These are phyloP conservation scores for Pterocarpus macrocarpus DNA, from an alignment of 306 rosid species.

Conservation along the genomic window DNA sequence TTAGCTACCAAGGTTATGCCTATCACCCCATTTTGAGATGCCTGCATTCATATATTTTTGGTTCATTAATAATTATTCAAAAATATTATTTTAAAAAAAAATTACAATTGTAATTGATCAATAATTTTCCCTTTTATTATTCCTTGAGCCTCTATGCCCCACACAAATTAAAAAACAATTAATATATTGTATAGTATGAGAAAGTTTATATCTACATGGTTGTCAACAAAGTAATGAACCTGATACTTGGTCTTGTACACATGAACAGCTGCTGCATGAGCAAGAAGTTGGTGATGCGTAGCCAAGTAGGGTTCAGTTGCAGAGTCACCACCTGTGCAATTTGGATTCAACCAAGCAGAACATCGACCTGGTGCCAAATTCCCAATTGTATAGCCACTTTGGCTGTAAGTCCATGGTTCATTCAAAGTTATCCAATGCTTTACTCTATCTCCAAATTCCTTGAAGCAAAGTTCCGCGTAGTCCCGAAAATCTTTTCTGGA, in stretches of 20 bases:
- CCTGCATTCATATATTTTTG: too few relatives aligned
- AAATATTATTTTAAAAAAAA: neutral
- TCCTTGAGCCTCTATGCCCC: neutral
- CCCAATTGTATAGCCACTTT: neutral
- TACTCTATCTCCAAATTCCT: constrained; percentile 66
- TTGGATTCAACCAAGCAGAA: too few relatives aligned
- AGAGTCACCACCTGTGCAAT: constrained; percentile 59
- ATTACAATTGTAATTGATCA: neutral
- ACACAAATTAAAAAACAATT: neutral
- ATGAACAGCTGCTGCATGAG: constrained; percentile 48
- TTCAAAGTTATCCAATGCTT: constrained; percentile 74
- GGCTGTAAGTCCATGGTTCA: constrained; percentile 54
- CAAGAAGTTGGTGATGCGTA: constrained; percentile 39
- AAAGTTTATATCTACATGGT: neutral
- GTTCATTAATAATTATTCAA: too few relatives aligned
- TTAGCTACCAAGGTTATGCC: constrained; percentile 54
- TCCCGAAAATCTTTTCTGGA: constrained; percentile 56
- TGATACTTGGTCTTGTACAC: constrained; percentile 57
- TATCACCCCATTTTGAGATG: constrained; percentile 14
- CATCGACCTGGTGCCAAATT: too few relatives aligned
- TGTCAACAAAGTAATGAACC: constrained; percentile 31
- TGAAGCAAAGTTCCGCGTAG: constrained; percentile 67
- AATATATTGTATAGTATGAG: neutral
- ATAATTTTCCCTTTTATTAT: neutral
- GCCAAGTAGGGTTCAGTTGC: constrained; percentile 58